Base-by-base conservation (phyloP, 345 rosid species). In the Euphorbia lathyris region DNA sequence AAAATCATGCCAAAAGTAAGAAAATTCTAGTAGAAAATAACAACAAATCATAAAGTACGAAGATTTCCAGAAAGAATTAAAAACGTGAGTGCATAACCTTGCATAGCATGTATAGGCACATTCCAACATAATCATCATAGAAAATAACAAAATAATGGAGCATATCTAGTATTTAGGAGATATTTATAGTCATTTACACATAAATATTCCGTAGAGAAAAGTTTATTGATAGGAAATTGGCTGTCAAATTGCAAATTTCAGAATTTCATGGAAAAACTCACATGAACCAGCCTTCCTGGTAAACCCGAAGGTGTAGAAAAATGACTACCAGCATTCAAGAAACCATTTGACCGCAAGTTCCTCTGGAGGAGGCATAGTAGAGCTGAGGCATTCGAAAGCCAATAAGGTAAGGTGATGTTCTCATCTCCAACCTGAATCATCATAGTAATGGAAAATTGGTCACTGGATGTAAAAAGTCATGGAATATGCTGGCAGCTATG, bases 321-420 rank as follows among this genome's bases (percentile, higher is more conserved):
- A 48, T 82, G 97, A 79, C 79, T 67, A 59, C 65, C 69, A 68
- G 88, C 82, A 72, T 76, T 78, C 68, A 92, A 66, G 84, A 95
- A 86, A 57, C 90, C 92, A 78, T 84, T 92, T 40, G 96, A 86
- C 45, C 86, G 82, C 32, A 95, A 83, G 78, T 92, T 92, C 74
- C 93, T 87, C 83, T 90, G 99, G 74, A 95, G 83, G 59, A 92
- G 92, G 83, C 99, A 95, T 64, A 95, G 80, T 72, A 95, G 99
- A 72, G 99, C 97, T n/a, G 97, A 88, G 42, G 97, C 68, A 80
- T 90, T 92, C 72, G 97, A 85, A 67, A 95, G 82, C 99, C 99
- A 95, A 77, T 95, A 95, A 64, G 97, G 97, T 70, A 92, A 87
- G 45, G 80, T 81, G 55, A 30, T 67, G 65, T 77, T 83, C 77